Evolutionary conservation across 345 rosid species (phyloP).

Genomic region (Hypericum perforatum): DNA sequence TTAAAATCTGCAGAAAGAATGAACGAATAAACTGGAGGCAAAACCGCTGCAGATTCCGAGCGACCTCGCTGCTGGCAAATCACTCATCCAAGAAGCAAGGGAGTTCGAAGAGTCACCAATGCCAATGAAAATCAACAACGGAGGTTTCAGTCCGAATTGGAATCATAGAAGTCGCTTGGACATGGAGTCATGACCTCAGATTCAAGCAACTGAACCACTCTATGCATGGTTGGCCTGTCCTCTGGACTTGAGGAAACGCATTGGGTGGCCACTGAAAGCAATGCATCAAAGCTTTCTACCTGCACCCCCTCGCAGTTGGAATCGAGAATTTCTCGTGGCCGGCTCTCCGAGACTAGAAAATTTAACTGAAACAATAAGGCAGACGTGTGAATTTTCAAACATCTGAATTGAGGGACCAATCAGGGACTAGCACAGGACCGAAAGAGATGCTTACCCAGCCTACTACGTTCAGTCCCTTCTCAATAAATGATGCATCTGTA

Average conservation of each 20-base stretch:
- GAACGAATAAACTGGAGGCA: slow-evolving; percentile 19
- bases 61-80: slow-evolving; percentile 10
- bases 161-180: slow-evolving; percentile 94
- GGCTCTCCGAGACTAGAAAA: slow-evolving; percentile 54
- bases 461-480: slow-evolving; percentile 93
- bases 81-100: slow-evolving; percentile 9
- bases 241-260: slow-evolving; percentile 76
- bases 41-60: slow-evolving; percentile 20
- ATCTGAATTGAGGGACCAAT: too few species aligned
- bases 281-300: slow-evolving; percentile 66
- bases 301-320: slow-evolving; percentile 68
- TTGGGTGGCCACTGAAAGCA: slow-evolving; percentile 69
- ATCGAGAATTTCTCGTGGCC: slow-evolving; percentile 66
- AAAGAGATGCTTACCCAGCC: slow-evolving; percentile 70
- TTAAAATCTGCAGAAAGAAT: slow-evolving; percentile 35
- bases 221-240: slow-evolving; percentile 93
- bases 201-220: slow-evolving; percentile 85
- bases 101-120: slow-evolving; percentile 3
- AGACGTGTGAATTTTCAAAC: neutral
- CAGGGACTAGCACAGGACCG: too few species aligned
- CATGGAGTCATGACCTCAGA: slow-evolving; percentile 98
- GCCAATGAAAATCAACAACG: slow-evolving; percentile 11
- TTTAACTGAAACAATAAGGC: slow-evolving; percentile 52
- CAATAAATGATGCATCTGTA: slow-evolving; percentile 90
- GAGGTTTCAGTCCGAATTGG: slow-evolving; percentile 60